These are phyloP conservation scores for Diaporthe sp. DNA, from an alignment of 2,329 filamentous ascomycete genomes.

Conservation along the genomic window DNA sequence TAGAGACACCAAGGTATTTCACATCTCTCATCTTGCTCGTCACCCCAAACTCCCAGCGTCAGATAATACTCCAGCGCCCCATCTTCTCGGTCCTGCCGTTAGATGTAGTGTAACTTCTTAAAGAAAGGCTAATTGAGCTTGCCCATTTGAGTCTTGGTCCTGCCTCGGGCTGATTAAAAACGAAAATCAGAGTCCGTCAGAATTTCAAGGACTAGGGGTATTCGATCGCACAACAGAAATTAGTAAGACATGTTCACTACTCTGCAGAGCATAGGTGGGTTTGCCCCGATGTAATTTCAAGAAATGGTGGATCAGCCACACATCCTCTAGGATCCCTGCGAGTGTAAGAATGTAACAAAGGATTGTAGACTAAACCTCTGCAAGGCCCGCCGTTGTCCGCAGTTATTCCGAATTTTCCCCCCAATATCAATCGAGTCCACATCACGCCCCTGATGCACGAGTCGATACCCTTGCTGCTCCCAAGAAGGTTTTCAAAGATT, in stretches of 20 bases:
- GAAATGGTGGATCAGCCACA: too few relatives aligned
- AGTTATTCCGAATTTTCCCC: background rate
- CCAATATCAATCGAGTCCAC: too few relatives aligned
- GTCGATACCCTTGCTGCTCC: background rate
- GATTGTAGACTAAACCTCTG: background rate
- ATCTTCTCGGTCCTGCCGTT: too few relatives aligned
- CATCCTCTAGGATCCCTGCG: too few relatives aligned
- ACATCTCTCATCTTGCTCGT: too few relatives aligned
- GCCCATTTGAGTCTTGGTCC: too few relatives aligned
- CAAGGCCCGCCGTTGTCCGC: background rate
- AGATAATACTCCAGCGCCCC: too few relatives aligned
- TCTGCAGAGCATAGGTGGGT: background rate
- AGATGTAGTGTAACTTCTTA: too few relatives aligned
- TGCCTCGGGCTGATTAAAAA: too few relatives aligned
- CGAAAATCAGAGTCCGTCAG: background rate
- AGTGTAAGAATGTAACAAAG: background rate
- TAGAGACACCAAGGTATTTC: too few relatives aligned
- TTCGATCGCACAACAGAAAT: background rate
- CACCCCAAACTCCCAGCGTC: too few relatives aligned
- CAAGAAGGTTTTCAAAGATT: background rate
- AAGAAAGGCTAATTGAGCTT: background rate
- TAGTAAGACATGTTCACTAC: background rate
- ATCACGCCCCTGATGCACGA: background rate
- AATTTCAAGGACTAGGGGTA: background rate
- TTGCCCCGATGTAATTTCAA: background rate